Conservation (phyloP, 192 early-diverging fungal species). For the Obelidium mucronatum region DNA sequence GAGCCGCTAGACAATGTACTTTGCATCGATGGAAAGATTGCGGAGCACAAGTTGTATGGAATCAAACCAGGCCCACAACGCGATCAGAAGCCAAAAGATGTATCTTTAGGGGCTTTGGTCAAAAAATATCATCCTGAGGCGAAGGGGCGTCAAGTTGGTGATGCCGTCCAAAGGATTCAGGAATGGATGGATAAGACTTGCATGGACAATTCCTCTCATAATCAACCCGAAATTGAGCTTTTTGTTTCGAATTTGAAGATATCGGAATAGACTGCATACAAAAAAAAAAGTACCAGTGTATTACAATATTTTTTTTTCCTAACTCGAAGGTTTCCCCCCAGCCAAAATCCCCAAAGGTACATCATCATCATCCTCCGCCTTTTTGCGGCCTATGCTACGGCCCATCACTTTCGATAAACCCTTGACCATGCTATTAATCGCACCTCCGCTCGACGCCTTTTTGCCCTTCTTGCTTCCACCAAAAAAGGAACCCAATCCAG, state of each 20-base stretch:
- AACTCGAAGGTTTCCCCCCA: no score
- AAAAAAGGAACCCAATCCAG: neutral
- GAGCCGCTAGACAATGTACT: slow-evolving; percentile 25
- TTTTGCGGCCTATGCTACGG: neutral
- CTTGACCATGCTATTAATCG: slow-evolving; percentile 1
- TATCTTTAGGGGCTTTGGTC: slow-evolving; percentile 52
- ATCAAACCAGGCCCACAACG: slow-evolving; percentile 15
- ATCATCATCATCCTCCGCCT: slow-evolving; percentile 28
- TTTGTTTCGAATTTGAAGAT: slow-evolving; percentile 38
- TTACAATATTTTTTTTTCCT: no score
- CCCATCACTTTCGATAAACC: neutral
- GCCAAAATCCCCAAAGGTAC: slow-evolving; percentile 27
- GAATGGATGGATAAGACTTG: slow-evolving; percentile 60
- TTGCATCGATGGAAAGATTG: slow-evolving; percentile 35
- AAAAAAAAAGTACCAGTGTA: neutral
- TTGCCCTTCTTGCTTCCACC: neutral
- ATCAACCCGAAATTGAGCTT: slow-evolving; percentile 52
- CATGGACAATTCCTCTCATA: slow-evolving; percentile 52
- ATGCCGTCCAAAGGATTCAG: slow-evolving; percentile 40
- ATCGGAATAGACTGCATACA: neutral
- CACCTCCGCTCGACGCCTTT: slow-evolving; percentile 13
- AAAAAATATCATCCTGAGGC: slow-evolving; percentile 52
- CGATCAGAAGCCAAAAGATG: slow-evolving; percentile 17
- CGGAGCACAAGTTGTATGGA: slow-evolving; percentile 43
- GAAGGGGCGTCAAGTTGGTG: slow-evolving; percentile 46